These are phyloP conservation scores for Moniliophthora roreri DNA, from an alignment of 1,284 basidiomycete species.

Conservation along the genomic window DNA sequence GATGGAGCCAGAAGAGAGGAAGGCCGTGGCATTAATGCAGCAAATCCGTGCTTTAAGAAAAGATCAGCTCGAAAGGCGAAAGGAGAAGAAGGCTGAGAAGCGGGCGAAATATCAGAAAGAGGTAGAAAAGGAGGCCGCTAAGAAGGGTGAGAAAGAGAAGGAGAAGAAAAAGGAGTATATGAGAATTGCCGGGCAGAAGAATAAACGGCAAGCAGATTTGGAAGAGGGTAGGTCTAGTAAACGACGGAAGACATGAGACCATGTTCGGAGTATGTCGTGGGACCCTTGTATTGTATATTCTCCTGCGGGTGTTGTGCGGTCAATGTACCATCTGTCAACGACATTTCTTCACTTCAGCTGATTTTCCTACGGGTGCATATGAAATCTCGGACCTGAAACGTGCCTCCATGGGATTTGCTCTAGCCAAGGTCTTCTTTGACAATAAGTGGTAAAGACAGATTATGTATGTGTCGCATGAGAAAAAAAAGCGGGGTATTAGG, in stretches of 20 bases:
- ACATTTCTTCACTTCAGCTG: no score
- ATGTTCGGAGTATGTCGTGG: neutral
- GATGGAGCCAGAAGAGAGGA: conserved; percentile 93
- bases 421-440: no score
- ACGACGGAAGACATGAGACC: conserved; percentile 39
- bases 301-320: neutral
- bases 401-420: no score
- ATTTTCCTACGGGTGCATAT: no score
- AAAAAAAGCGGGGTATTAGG: no score
- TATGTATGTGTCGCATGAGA: no score
- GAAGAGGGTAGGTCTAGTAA: conserved; percentile 59
- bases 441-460: no score
- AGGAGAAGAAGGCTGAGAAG: conserved; percentile 82
- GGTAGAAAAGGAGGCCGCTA: conserved; percentile 67
- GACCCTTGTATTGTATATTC: neutral
- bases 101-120: conserved; percentile 65
- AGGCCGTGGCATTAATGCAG: conserved; percentile 89
- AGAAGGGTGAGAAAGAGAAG: conserved; percentile 71
- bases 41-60: conserved; percentile 93
- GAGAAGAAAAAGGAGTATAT: conserved; percentile 82
- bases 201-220: conserved; percentile 58
- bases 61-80: conserved; percentile 77
- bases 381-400: no score
- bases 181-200: conserved; percentile 72
- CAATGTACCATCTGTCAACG: no score